Percentiles rank a stretch among this genome's conserved stretches.
These are phyloP conservation scores for Penicillium sp. DNA, from an alignment of 2,329 filamentous ascomycete genomes.

Conservation along the genomic window DNA sequence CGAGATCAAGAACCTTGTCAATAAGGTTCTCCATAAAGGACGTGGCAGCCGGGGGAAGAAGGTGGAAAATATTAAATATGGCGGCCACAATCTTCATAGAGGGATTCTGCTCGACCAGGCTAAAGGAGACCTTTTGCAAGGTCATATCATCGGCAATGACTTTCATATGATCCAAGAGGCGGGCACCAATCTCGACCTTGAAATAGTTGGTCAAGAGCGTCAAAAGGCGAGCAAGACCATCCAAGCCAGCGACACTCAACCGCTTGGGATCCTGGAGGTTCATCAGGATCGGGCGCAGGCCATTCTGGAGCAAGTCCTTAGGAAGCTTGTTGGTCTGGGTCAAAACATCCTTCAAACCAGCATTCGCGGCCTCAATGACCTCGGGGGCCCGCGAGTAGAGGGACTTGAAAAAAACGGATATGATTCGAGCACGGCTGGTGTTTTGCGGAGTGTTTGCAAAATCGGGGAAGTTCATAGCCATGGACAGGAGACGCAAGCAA, in stretches of 20 bases:
- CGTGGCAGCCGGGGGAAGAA: constrained; percentile 87
- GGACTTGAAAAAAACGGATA: constrained; percentile 96
- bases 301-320: constrained; percentile 92
- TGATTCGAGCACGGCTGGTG: constrained; percentile 68
- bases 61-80: constrained; percentile 94
- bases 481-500: constrained; percentile 89
- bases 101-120: constrained; percentile 86
- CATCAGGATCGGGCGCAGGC: constrained; percentile 90
- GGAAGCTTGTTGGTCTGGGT: constrained; percentile 88
- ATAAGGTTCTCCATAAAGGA: constrained; percentile 90
- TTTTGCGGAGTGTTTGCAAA: constrained; percentile 78
- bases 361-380: constrained; percentile 91
- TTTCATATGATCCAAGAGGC: constrained; percentile 92
- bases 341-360: constrained; percentile 84
- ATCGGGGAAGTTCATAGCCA: constrained; percentile 89
- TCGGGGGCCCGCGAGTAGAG: constrained; percentile 90
- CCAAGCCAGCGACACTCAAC: constrained; percentile 82
- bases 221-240: constrained; percentile 85
- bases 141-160: constrained; percentile 78
- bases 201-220: constrained; percentile 97
- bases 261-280: constrained; percentile 94
- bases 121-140: constrained; percentile 90
- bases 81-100: constrained; percentile 94
- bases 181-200: constrained; percentile 94
- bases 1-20: constrained; percentile 85